Conservation (phyloP, 1,139 yeast species). For the Nematodospora anomalae region DNA sequence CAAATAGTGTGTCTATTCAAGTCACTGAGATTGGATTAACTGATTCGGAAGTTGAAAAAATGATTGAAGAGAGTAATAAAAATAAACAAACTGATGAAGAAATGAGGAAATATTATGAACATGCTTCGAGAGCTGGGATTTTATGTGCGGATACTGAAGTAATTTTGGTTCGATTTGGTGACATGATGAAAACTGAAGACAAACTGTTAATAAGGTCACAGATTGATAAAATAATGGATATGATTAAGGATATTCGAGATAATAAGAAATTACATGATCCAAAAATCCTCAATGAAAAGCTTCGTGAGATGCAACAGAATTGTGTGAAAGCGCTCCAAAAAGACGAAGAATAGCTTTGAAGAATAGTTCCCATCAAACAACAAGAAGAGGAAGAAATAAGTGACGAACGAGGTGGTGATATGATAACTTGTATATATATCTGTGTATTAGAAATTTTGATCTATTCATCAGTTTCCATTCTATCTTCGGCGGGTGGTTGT, state of each 20-base stretch:
- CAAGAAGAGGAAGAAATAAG: conserved; percentile 1
- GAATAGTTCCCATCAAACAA: too few species aligned
- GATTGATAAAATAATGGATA: conserved; percentile 37
- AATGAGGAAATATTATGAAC: conserved; percentile 40
- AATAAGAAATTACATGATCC: conserved; percentile 35
- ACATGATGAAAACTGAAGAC: conserved; percentile 39
- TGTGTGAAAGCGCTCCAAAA: conserved; percentile 53
- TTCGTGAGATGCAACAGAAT: conserved; percentile 51
- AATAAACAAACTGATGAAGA: conserved; percentile 45
- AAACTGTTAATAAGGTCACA: conserved; percentile 26
- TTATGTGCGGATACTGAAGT: conserved; percentile 57
- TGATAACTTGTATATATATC: conserved; percentile 7
- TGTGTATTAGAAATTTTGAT: conserved; percentile 1
- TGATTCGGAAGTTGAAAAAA: conserved; percentile 57
- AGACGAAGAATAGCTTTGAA: conserved; percentile 52
- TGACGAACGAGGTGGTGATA: conserved; percentile 1
- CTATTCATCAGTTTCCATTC: conserved; percentile 58
- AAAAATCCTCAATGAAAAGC: conserved; percentile 38
- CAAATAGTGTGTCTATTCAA: conserved; percentile 55
- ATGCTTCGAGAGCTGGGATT: conserved; percentile 55
- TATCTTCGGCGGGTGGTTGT: conserved; percentile 19
- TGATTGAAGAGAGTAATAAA: conserved; percentile 53
- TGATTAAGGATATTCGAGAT: conserved; percentile 49
- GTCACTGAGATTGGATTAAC: conserved; percentile 69
- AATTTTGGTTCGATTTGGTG: conserved; percentile 47